Evolutionary conservation across 129 eudicot species (phyloP), one percentile per base, ranked within the genome.

Genomic region (Helichrysum umbraculigerum): DNA sequence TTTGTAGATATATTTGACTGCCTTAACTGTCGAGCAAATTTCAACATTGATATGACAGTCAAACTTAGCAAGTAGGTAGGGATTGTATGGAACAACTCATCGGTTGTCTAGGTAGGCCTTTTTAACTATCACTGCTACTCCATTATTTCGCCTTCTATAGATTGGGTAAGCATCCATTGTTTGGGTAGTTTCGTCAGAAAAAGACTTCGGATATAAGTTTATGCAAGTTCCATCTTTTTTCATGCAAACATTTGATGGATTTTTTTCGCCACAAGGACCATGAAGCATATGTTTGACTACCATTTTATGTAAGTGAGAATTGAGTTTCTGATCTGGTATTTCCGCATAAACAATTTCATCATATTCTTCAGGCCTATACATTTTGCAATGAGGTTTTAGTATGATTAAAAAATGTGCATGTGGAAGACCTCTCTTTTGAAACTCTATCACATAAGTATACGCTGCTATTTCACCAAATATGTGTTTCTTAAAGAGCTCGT

Each of bases 261-360:
- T 79, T 4, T 69, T n/a, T 2, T 0, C 3, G 5, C 84, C 84
- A 57, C 84, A 80, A 15, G 87, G 82, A 12, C 87, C 84, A 71
- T 79, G 84, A 15, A 83, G 47, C 84, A 83, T 83, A 33, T 79
- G 81, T 10, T 65, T 52, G 6, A 62, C 3, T 0, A 84, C 87
- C 7, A 39, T 68, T 5, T 21, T 22, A 12, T 63, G 71, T 1
- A 75, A 15, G 17, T 56, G 20, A 56, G 69, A 68, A n/a, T 76
- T 69, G 0, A 15, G 22, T 19, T 68, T 50, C 28, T 61, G 10
- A 44, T 50, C 8, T 0, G 84, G 87, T 47, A 83, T 68, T 76
- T 83, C 81, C 1, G 76, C 87, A n/a, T 41, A 57, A 0, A 83
- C 74, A 30, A 68, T n/a, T 4, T 29, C 2, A 8, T 83, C 84